Evolutionary conservation across 2,329 filamentous ascomycete species (phyloP).

Genomic region (Penicillium italicum): DNA sequence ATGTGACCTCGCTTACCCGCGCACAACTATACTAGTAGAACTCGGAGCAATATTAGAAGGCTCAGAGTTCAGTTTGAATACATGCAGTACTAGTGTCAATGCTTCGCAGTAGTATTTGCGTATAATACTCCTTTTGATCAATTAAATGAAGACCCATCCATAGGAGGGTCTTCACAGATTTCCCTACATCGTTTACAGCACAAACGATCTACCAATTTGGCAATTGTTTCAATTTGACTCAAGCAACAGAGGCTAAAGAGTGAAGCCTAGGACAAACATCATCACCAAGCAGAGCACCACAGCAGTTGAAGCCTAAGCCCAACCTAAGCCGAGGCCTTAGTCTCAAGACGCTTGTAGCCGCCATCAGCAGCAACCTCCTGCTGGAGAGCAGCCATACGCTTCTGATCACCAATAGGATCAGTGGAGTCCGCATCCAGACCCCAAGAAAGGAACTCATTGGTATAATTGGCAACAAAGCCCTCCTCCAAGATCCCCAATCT

Average conservation of each 20-base stretch:
- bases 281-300: background rate
- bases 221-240: background rate
- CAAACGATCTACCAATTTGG: background rate
- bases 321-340: slow-evolving; percentile 26
- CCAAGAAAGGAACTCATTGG: slow-evolving; percentile 68
- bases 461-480: slow-evolving; percentile 68
- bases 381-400: slow-evolving; percentile 68
- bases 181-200: background rate
- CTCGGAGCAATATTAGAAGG: no score
- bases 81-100: no score
- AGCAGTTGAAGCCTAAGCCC: background rate
- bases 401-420: slow-evolving; percentile 70
- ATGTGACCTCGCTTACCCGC: no score
- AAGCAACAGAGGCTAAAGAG: slow-evolving; percentile 7
- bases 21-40: no score
- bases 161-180: no score
- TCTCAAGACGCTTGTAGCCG: slow-evolving; percentile 50
- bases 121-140: no score
- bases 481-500: slow-evolving; percentile 64
- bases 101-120: no score
- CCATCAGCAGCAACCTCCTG: slow-evolving; percentile 61
- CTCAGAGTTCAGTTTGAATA: no score
- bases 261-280: slow-evolving; percentile 7
- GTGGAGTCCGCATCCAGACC: slow-evolving; percentile 59
- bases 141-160: no score